Conservation (phyloP, 345 rosid genomes). For the Eutrema japonicum region DNA sequence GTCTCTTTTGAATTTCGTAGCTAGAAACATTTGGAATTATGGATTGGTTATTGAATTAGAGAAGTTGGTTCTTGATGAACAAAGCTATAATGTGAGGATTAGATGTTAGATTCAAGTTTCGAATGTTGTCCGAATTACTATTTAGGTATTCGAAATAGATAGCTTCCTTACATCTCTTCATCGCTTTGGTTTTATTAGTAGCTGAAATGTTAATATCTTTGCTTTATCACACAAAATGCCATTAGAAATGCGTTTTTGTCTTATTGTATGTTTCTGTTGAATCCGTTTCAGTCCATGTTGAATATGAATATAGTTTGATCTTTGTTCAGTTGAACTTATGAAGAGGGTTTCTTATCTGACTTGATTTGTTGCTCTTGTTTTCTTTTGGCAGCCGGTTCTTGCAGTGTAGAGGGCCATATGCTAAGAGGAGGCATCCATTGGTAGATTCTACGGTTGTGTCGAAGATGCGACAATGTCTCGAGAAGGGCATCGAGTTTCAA, state of each 20-base stretch:
- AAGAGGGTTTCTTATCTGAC: too few relatives aligned
- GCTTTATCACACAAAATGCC: neutral
- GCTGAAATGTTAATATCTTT: neutral
- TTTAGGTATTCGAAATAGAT: too few relatives aligned
- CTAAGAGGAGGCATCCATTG: conserved; percentile 84
- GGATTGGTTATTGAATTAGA: neutral
- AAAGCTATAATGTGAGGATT: neutral
- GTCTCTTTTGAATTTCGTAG: neutral
- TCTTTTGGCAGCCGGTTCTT: conserved; percentile 70
- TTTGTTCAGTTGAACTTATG: neutral
- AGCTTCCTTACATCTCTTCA: neutral
- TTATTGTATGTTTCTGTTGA: neutral
- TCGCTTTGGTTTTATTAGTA: neutral
- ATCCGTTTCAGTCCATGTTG: neutral
- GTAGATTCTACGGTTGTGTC: conserved; percentile 76
- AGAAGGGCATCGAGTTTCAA: conserved; percentile 83
- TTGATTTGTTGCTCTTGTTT: too few relatives aligned
- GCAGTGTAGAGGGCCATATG: conserved; percentile 95
- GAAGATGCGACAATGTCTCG: conserved; percentile 83
- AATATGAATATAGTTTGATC: neutral
- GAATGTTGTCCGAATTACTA: neutral
- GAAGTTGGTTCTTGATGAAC: neutral
- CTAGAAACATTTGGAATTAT: neutral
- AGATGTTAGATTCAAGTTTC: neutral
- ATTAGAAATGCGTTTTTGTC: neutral